Percentiles rank a stretch among this genome's conserved stretches.
These are phyloP conservation scores for Vaccinium macrocarpon DNA, from an alignment of 148 eudicot species.

Conservation along the genomic window DNA sequence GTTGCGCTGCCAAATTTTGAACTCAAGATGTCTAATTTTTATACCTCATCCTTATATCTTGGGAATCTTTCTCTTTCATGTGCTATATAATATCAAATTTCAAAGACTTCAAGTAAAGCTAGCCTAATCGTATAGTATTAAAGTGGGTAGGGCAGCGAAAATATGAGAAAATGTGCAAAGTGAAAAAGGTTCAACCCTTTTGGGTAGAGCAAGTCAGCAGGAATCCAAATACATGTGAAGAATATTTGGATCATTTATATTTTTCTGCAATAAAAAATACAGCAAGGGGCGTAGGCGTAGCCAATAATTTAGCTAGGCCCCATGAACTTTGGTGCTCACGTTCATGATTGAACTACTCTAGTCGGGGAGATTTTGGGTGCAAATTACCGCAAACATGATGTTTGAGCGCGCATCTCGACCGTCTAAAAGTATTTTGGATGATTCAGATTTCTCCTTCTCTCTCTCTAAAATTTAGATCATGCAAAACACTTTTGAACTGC, in stretches of 20 bases:
- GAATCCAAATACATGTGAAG: slow-evolving; percentile 2
- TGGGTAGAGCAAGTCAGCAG: not conserved
- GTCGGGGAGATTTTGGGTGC: not conserved
- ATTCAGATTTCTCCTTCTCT: too few relatives aligned
- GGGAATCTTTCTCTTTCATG: too few relatives aligned
- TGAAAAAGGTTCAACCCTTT: not conserved
- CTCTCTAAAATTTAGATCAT: too few relatives aligned
- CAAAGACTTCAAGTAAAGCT: not conserved
- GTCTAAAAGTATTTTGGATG: too few relatives aligned
- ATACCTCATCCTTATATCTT: too few relatives aligned
- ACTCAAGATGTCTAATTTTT: too few relatives aligned
- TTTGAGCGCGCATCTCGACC: too few relatives aligned
- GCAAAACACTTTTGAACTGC: too few relatives aligned
- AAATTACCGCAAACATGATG: too few relatives aligned
- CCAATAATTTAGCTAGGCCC: not conserved
- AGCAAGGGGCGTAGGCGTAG: not conserved
- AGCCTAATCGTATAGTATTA: not conserved
- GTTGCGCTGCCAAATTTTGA: too few relatives aligned
- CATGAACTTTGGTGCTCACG: not conserved
- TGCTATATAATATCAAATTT: not conserved
- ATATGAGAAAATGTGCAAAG: not conserved
- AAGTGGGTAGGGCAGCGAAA: not conserved
- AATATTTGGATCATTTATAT: not conserved
- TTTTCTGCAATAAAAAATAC: not conserved
- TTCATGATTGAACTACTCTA: not conserved